Percentiles rank a stretch among this genome's conserved stretches.
phyloP scores from a whole-genome alignment of 768 basidiomycete species.

The Lyophyllum atratum region DNA sequence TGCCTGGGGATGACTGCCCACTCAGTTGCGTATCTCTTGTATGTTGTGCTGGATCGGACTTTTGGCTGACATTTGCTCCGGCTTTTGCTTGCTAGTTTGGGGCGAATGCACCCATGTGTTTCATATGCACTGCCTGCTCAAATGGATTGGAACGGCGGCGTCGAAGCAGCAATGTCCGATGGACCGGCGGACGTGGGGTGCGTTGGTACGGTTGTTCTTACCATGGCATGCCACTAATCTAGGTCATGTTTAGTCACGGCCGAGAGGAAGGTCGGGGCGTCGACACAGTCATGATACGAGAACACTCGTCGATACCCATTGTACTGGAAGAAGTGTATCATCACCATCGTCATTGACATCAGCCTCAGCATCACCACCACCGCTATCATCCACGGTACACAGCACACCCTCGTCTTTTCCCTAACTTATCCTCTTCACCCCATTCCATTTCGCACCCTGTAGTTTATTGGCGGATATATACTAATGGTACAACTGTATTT shows the following conservation, averaged over 20 bases:
- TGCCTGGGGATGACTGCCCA: conserved; percentile 96
- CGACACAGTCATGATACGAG: conserved; percentile 7
- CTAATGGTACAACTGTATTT: conserved; percentile 31
- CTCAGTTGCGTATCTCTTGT: conserved; percentile 57
- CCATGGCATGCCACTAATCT: background rate
- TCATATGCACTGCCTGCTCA: conserved; percentile 97
- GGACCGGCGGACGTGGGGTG: conserved; percentile 93
- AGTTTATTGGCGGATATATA: conserved; percentile 23
- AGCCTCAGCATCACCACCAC: background rate
- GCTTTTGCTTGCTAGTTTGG: conserved; percentile 67
- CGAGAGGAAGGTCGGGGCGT: conserved; percentile 47
- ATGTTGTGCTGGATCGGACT: background rate
- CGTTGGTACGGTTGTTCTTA: conserved; percentile 26
- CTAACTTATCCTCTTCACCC: conserved; percentile 4
- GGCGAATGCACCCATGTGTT: conserved; percentile 97
- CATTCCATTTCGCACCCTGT: conserved; percentile 16
- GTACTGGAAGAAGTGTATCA: background rate
- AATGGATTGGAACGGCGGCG: conserved; percentile 89
- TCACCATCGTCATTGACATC: no score
- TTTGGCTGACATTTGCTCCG: conserved; percentile 20
- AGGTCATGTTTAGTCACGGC: conserved; percentile 43
- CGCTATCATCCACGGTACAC: background rate
- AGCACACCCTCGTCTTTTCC: background rate
- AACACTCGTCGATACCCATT: conserved; percentile 6
- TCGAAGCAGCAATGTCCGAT: conserved; percentile 99